These are phyloP conservation scores for Puccinellia tenuiflora DNA, from an alignment of 176 grass and related monocot genomes.

Conservation along the genomic window DNA sequence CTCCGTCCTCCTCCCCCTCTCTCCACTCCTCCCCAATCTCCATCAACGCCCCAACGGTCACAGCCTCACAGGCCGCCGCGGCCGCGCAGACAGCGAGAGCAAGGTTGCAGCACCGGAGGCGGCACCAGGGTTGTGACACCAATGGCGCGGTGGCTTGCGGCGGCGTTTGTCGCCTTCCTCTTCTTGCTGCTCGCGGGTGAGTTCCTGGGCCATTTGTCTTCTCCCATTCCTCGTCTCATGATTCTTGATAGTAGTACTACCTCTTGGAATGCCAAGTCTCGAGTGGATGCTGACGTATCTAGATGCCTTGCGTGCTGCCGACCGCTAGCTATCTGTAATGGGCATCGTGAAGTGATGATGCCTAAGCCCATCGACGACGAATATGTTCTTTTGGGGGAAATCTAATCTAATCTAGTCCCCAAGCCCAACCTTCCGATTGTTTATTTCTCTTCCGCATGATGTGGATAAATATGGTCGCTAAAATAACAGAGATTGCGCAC, in stretches of 20 bases:
- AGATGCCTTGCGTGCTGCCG: conserved; percentile 35
- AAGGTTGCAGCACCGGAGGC: not conserved
- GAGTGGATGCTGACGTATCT: not conserved
- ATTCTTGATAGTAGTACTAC: not conserved
- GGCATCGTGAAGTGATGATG: not conserved
- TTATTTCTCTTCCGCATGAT: not conserved
- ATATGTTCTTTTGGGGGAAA: not conserved
- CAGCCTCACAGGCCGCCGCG: too few relatives aligned
- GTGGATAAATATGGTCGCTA: not conserved
- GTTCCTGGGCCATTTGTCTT: not conserved
- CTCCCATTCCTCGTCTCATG: not conserved
- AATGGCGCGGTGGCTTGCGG: conserved; percentile 29
- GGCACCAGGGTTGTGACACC: not conserved
- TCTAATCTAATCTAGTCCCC: not conserved
- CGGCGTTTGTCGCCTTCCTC: conserved; percentile 22
- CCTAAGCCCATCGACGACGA: not conserved
- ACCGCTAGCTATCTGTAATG: not conserved
- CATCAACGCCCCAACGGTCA: conserved; percentile 6
- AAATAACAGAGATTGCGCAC: not conserved
- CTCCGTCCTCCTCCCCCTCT: not conserved
- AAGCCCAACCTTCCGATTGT: not conserved
- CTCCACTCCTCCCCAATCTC: not conserved
- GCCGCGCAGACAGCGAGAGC: not conserved
- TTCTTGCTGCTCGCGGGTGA: conserved; percentile 40
- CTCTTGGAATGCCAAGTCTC: not conserved